Percentiles rank a stretch among this genome's conserved stretches.
These are phyloP conservation scores for Zelonia costaricensis DNA, from an alignment of 208 protist species.

Conservation along the genomic window DNA sequence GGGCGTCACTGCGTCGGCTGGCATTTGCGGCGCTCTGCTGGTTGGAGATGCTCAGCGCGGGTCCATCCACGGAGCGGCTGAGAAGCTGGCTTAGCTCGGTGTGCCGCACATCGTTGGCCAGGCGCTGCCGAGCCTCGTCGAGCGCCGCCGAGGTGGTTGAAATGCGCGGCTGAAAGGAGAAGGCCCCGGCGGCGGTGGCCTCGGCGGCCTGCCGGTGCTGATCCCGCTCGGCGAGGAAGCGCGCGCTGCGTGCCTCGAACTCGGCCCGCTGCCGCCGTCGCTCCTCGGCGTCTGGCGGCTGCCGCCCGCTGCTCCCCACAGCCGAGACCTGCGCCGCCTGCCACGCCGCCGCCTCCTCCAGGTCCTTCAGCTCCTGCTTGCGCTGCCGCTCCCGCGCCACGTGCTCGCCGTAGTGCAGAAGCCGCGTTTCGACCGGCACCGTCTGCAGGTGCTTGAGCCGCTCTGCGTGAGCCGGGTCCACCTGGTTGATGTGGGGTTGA, in stretches of 20 bases:
- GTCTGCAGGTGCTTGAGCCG: slow-evolving; percentile 15
- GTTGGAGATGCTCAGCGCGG: slow-evolving; percentile 1
- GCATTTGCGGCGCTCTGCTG: neutral
- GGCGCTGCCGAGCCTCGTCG: slow-evolving; percentile 30
- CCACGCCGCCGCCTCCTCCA: slow-evolving; percentile 19
- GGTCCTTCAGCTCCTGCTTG: slow-evolving; percentile 32
- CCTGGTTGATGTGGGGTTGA: slow-evolving; percentile 53
- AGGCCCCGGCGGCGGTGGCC: slow-evolving; percentile 21
- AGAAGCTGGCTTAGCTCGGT: slow-evolving; percentile 14
- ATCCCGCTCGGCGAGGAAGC: slow-evolving; percentile 43
- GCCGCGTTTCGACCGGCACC: slow-evolving; percentile 71
- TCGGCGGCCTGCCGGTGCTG: slow-evolving; percentile 31
- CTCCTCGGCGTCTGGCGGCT: slow-evolving; percentile 5
- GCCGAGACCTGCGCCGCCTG: slow-evolving; percentile 2
- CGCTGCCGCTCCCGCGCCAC: slow-evolving; percentile 36
- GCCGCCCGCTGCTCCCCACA: neutral
- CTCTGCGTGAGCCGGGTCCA: slow-evolving; percentile 10
- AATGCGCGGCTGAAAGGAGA: slow-evolving; percentile 64
- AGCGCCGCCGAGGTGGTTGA: slow-evolving; percentile 63
- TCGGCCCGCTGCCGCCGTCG: slow-evolving; percentile 27
- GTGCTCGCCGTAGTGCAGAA: slow-evolving; percentile 74
- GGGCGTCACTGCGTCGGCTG: slow-evolving; percentile 17
- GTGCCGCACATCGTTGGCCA: neutral
- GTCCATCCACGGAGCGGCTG: neutral
- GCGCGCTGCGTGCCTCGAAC: slow-evolving; percentile 43